These are phyloP conservation scores for Dipodascopsis uninucleata DNA, from an alignment of 805 yeast genomes.

Conservation along the genomic window DNA sequence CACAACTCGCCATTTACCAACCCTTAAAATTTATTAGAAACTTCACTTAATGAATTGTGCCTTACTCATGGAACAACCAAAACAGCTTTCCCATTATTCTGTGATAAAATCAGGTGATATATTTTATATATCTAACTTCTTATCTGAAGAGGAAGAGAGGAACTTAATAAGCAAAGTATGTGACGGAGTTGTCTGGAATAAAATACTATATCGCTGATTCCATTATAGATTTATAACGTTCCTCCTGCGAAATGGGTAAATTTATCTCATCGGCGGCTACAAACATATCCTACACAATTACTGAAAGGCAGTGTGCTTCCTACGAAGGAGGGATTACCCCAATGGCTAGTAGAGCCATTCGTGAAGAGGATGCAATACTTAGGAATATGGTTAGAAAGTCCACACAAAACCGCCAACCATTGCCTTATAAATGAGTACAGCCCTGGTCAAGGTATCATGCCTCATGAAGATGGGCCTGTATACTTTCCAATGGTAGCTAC, in stretches of 20 bases:
- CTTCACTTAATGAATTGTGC: too few species aligned
- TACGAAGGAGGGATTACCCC: conserved; percentile 13
- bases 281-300: conserved; percentile 22
- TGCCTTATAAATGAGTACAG: conserved; percentile 20
- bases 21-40: too few species aligned
- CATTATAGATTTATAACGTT: conserved; percentile 9
- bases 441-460: conserved; percentile 28
- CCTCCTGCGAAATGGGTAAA: conserved; percentile 20
- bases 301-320: conserved; percentile 19
- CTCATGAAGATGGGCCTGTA: conserved; percentile 26
- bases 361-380: conserved; percentile 10
- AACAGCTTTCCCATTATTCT: too few species aligned
- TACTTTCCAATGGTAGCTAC: conserved; percentile 27
- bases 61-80: too few species aligned
- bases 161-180: conserved; percentile 14
- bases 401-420: conserved; percentile 21
- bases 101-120: too few species aligned
- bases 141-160: conserved; percentile 14
- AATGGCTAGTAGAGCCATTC: conserved; percentile 18
- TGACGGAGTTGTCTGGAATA: too few species aligned
- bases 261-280: conserved; percentile 22
- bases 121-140: conserved; percentile 16
- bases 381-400: conserved; percentile 19
- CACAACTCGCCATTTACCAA: too few species aligned
- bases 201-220: neutral